Evolutionary conservation across 2,329 filamentous ascomycete species (phyloP), one percentile per base, ranked within the genome.

Genomic region (Metarhizium rileyi): DNA sequence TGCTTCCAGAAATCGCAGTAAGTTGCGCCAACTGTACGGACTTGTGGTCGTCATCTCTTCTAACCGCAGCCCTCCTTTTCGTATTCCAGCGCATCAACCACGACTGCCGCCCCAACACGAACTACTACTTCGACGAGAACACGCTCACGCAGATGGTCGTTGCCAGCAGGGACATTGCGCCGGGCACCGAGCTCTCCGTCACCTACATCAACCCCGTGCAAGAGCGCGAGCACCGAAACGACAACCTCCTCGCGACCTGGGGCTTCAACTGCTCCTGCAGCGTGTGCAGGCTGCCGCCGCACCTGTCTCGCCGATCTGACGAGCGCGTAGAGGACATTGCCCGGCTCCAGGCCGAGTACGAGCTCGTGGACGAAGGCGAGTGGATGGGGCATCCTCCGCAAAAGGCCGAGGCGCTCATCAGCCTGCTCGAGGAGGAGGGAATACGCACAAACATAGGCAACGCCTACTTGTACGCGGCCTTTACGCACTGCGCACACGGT

Each of bases 101-200:
- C 56, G 69, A 72, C 57, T 73, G 70, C 54, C 65, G 70, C 1
- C 66, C 70, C 27, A 72, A 72, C 52, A 64, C 67, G 27, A 70
- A 69, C 55, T 72, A 72, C 60, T 65, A 63, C 53, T 70, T 69
- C 51, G 67, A 71, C 53, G 57, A 61, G 36, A 50, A 59, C 3
- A 66, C 65, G 2, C 60, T 72, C 35, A 63, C 65, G 3, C 70
- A 72, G 50, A 61, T 65, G 50, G 60, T 69, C 35, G 62, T 66
- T 45, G 71, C 68, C 30, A 57, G 65, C 10, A 63, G 69, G 1
- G 63, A 66, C 49, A 72, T 73, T 52, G 41, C 50, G 3, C 62
- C 67, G 0, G 70, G 70, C 27, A 69, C 71, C 52, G 70, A 73
- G 57, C 62, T 73, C 46, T 70, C 67, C 16, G 57, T 73, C 48